Evolutionary conservation across 371 early-diverging fungal genomes (phyloP), one percentile per base, ranked within the genome.

Genomic region (Umbelopsis sp.): DNA sequence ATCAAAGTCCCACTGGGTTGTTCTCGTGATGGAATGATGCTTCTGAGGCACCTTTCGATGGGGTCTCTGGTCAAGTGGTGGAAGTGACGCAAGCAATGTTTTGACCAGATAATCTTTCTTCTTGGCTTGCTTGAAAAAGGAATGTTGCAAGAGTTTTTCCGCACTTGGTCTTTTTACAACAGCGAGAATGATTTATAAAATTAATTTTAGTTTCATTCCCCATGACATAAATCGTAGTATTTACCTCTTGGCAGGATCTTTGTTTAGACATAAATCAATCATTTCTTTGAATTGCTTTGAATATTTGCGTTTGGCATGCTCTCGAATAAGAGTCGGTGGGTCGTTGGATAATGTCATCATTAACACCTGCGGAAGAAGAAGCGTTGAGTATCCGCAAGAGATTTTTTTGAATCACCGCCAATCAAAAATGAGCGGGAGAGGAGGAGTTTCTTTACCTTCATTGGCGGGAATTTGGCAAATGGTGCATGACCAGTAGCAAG

Each of bases 401-500:
- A 41, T 41, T 41, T 41, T 41, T 41, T 25, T 44, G 16, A 29
- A 63, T 22, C 35, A 4, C 50, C 32, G 50, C 24, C 37, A 48
- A 48, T 48, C 16, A 48, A 48, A 35, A 35, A 48, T 6, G 41
- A 41, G 41, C 41, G 41, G 41, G 12, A 41, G 4, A 41, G 2
- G 41, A 41, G 41, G 41, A 41, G 41, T 41, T 41, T 41, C 41
- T 63, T 22, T 80, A 91, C 93, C 85, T 95, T 95, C 67, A 96
- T 76, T 1, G 96, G 96, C 16, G 96, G 94, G 69, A 84, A 93
- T 74, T 94, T 95, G 18, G 96, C 94, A 79, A 93, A 95, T 16
- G 97, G 97, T 12, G 97, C 96, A 72, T 93, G 92, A n/a, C 96
- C 96, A 8, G 88, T 92, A 20, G 96, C 94, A 41, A 97, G 80